Evolutionary conservation across 2,329 filamentous ascomycete species (phyloP), one percentile per base, ranked within the genome.

Genomic region (Xylariaceae sp.): DNA sequence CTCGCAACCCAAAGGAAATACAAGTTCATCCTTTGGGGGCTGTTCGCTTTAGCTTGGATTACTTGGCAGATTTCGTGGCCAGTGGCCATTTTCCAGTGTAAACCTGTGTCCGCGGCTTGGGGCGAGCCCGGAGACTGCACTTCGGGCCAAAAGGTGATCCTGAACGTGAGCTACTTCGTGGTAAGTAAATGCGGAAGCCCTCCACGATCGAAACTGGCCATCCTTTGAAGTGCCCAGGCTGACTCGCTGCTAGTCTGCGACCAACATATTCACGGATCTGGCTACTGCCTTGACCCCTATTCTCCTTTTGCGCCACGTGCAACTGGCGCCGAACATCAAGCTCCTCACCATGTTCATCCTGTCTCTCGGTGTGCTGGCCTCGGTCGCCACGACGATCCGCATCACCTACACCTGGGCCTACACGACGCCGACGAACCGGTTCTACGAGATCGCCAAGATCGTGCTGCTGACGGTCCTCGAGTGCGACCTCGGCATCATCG

Each of bases 191-290:
- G n/a, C n/a, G n/a, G n/a, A n/a, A n/a, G n/a, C n/a, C n/a, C n/a
- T n/a, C n/a, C n/a, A n/a, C n/a, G n/a, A n/a, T n/a, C n/a, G n/a
- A n/a, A n/a, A n/a, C n/a, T n/a, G n/a, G n/a, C n/a, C n/a, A n/a
- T n/a, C n/a, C n/a, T n/a, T n/a, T n/a, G n/a, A n/a, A n/a, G n/a
- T n/a, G n/a, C n/a, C n/a, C n/a, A n/a, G n/a, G n/a, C n/a, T n/a
- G n/a, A n/a, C n/a, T n/a, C n/a, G n/a, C n/a, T n/a, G n/a, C n/a
- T n/a, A n/a, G n/a, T 26, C 22, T 11, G 22, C 22, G 6, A 26
- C 22, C 48, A 50, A 50, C 26, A 50, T 50, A 34, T 39, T 48
- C 18, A 42, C 40, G 16, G 48, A 50, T 28, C 33, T 42, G n/a
- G 31, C 28, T 11, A 35, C 38, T 24, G 45, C 48, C 12, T 29